These are phyloP conservation scores for Dacryopinax primogenitus DNA, from an alignment of 768 basidiomycete genomes.

Conservation along the genomic window DNA sequence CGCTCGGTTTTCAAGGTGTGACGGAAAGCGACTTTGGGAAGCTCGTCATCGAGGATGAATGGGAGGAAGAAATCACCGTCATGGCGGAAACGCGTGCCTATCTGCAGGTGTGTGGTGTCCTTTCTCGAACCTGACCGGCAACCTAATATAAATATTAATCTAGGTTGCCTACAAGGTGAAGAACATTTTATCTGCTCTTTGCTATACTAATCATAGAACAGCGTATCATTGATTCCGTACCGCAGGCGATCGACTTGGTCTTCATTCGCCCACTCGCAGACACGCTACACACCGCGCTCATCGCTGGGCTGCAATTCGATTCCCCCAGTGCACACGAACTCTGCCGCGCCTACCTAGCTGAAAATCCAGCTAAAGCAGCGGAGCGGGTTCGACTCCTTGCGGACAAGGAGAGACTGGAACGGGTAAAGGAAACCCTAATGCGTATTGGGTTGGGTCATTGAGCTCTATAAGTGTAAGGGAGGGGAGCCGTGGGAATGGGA, in stretches of 20 bases:
- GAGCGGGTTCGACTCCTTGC: not conserved
- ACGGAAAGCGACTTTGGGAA: conserved; percentile 24
- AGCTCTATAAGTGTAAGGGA: too few species aligned
- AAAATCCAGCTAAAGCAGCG: not conserved
- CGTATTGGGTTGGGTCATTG: not conserved
- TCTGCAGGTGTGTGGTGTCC: conserved; percentile 26
- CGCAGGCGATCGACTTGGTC: conserved; percentile 37
- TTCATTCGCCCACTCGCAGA: conserved; percentile 33
- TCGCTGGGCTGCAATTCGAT: conserved; percentile 22
- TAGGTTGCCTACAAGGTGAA: conserved; percentile 39
- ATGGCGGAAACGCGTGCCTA: conserved; percentile 47
- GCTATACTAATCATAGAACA: conserved; percentile 18
- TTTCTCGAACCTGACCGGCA: not conserved
- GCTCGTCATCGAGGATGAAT: conserved; percentile 28
- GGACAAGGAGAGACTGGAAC: not conserved
- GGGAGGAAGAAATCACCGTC: conserved; percentile 36
- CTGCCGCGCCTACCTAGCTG: not conserved
- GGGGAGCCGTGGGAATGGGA: too few species aligned
- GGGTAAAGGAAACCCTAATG: not conserved
- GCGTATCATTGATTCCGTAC: conserved; percentile 46
- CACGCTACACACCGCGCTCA: conserved; percentile 29
- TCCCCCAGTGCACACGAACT: not conserved
- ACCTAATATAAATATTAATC: not conserved
- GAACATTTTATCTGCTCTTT: not conserved
- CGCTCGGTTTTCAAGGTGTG: not conserved